These are phyloP conservation scores for Fraxinus xanthoxyloides DNA, from an alignment of 305 asterid genomes.

Conservation along the genomic window DNA sequence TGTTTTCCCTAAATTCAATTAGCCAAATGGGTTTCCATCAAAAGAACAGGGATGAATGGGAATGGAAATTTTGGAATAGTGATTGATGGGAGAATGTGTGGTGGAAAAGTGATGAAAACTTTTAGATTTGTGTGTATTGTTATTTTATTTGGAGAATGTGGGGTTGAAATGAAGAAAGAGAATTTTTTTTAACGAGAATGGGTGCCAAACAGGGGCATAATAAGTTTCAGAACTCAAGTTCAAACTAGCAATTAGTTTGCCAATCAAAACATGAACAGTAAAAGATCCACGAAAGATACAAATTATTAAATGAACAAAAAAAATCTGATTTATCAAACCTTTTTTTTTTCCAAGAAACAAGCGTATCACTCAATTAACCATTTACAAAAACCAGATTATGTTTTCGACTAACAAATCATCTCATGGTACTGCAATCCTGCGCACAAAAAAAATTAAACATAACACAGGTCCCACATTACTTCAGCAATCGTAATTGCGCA, in stretches of 20 bases:
- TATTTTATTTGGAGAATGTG: too few relatives aligned
- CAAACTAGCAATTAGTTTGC: neutral
- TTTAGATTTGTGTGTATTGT: too few relatives aligned
- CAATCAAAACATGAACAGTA: neutral
- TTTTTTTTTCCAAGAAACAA: neutral
- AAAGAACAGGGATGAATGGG: neutral
- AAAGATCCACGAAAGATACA: neutral
- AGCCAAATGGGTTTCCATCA: neutral
- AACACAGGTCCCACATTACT: neutral
- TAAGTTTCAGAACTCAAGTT: neutral
- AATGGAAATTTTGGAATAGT: too few relatives aligned
- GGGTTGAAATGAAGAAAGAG: too few relatives aligned
- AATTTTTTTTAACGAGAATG: too few relatives aligned
- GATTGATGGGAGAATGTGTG: too few relatives aligned
- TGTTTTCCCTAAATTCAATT: neutral
- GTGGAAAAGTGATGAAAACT: too few relatives aligned
- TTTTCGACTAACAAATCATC: neutral
- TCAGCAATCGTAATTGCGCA: slow-evolving; percentile 11
- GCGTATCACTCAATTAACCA: neutral
- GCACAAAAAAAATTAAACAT: neutral
- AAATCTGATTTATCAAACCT: neutral
- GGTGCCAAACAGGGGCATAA: neutral
- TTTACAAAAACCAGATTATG: neutral
- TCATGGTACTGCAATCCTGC: neutral
- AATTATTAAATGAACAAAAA: neutral